Percentiles rank a stretch among this genome's conserved stretches.
These are phyloP conservation scores for Trichoderma gamsii DNA, from an alignment of 495 filamentous ascomycete species.

Conservation along the genomic window DNA sequence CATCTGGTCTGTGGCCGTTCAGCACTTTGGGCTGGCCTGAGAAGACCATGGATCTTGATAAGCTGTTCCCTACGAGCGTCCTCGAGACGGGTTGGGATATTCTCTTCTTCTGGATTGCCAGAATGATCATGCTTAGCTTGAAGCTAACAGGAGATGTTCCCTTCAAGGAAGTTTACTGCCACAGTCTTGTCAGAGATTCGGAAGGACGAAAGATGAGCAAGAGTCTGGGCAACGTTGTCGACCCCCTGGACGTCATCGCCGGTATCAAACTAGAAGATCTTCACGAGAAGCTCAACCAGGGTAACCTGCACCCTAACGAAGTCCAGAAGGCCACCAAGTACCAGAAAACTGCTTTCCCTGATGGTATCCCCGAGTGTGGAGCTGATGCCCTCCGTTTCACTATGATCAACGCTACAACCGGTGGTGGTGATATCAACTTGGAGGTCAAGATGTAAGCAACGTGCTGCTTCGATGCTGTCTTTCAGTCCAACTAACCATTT, in stretches of 20 bases:
- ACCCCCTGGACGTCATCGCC: slow-evolving; percentile 73
- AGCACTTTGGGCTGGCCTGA: slow-evolving; percentile 76
- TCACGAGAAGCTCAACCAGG: slow-evolving; percentile 60
- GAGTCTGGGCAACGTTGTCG: slow-evolving; percentile 76
- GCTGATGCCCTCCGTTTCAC: slow-evolving; percentile 80
- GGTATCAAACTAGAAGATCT: slow-evolving; percentile 62
- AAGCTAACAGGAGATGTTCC: slow-evolving; percentile 73
- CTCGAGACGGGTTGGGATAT: slow-evolving; percentile 86
- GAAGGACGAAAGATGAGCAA: slow-evolving; percentile 84
- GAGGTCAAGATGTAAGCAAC: slow-evolving; percentile 60
- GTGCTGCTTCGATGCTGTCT: too few species aligned
- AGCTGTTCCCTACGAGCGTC: slow-evolving; percentile 66
- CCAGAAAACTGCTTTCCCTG: slow-evolving; percentile 73
- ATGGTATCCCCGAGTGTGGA: slow-evolving; percentile 83
- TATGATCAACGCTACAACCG: slow-evolving; percentile 78
- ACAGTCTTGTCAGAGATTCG: slow-evolving; percentile 62
- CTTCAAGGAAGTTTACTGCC: slow-evolving; percentile 75
- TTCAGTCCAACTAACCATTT: background rate
- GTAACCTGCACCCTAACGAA: slow-evolving; percentile 72
- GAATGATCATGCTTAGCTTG: slow-evolving; percentile 77
- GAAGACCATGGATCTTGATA: slow-evolving; percentile 57
- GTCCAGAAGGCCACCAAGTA: slow-evolving; percentile 66
- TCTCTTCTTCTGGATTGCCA: slow-evolving; percentile 74
- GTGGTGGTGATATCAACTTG: slow-evolving; percentile 79
- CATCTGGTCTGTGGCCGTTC: slow-evolving; percentile 75